Evolutionary conservation across 2,329 filamentous ascomycete species (phyloP).

Genomic region (Fusarium guadeloupense): DNA sequence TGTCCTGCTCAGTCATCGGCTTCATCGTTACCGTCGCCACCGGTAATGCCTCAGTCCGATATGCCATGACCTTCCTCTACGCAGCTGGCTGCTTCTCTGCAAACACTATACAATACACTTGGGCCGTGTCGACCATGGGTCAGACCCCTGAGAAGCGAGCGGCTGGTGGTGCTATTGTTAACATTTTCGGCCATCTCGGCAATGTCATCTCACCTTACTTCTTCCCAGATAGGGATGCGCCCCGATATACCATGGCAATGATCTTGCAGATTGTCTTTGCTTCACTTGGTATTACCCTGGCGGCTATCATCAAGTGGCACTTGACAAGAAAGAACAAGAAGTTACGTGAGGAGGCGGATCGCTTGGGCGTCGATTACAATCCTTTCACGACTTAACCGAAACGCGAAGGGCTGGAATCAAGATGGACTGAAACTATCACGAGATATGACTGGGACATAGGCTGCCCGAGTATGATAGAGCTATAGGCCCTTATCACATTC

Average conservation of each 20-base stretch:
- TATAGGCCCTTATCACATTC: too few species aligned
- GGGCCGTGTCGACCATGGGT: conserved; percentile 47
- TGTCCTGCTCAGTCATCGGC: conserved; percentile 62
- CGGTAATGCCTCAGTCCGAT: conserved; percentile 43
- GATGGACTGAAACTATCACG: neutral
- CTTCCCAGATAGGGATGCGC: conserved; percentile 44
- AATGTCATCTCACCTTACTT: conserved; percentile 54
- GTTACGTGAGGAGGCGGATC: conserved; percentile 22
- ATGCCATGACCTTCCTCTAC: conserved; percentile 39
- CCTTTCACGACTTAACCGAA: conserved; percentile 24
- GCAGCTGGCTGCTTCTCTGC: conserved; percentile 39
- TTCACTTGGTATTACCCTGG: conserved; percentile 12
- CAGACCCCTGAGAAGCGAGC: conserved; percentile 53
- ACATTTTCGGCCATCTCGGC: conserved; percentile 50
- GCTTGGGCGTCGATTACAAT: conserved; percentile 17
- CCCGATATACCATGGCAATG: conserved; percentile 45
- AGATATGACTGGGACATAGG: too few species aligned
- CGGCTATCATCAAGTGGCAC: conserved; percentile 23
- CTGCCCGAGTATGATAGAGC: too few species aligned
- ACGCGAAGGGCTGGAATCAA: neutral
- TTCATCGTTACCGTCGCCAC: conserved; percentile 70
- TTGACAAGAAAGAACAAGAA: conserved; percentile 33
- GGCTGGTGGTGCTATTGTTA: conserved; percentile 48
- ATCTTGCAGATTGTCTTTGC: conserved; percentile 36
- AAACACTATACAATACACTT: conserved; percentile 49